Evolutionary conservation across 192 early-diverging fungal species (phyloP).

Genomic region (Linderina pennispora): DNA sequence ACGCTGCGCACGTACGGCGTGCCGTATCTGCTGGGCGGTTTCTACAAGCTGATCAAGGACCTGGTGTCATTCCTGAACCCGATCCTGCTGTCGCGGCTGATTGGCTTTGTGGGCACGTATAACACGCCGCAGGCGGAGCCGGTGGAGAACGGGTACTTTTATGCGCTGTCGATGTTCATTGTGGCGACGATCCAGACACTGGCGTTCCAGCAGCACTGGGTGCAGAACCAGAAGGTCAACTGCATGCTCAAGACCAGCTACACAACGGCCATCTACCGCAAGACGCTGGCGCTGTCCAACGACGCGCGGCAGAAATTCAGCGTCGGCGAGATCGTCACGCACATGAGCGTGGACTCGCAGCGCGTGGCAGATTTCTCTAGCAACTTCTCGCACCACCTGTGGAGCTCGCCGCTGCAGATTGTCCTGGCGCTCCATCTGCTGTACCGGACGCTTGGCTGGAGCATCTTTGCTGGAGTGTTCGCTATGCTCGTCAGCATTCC

Average conservation of each 20-base stretch:
- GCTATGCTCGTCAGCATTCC: constrained; percentile 85
- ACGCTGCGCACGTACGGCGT: constrained; percentile 61
- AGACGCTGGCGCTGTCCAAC: constrained; percentile 80
- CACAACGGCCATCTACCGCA: constrained; percentile 86
- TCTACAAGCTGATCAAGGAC: constrained; percentile 82
- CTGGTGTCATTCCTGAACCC: constrained; percentile 81
- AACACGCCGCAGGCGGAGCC: constrained; percentile 52
- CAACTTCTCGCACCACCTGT: constrained; percentile 73
- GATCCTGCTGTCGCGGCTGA: constrained; percentile 68
- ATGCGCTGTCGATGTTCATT: constrained; percentile 78
- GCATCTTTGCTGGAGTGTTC: constrained; percentile 79
- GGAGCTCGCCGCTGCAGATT: constrained; percentile 84
- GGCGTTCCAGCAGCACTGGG: constrained; percentile 91
- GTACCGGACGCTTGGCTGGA: constrained; percentile 74
- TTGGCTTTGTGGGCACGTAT: constrained; percentile 61
- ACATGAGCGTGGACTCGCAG: constrained; percentile 73
- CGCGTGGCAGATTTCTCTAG: constrained; percentile 59
- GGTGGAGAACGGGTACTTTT: constrained; percentile 69
- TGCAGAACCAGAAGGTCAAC: constrained; percentile 74
- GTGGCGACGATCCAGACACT: constrained; percentile 77
- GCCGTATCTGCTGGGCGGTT: constrained; percentile 64
- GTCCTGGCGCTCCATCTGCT: constrained; percentile 70
- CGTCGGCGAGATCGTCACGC: constrained; percentile 70
- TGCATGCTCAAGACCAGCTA: constrained; percentile 74
- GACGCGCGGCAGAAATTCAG: constrained; percentile 77